These are phyloP conservation scores for Tuber magnatum DNA, from an alignment of 495 filamentous ascomycete species.

Conservation along the genomic window DNA sequence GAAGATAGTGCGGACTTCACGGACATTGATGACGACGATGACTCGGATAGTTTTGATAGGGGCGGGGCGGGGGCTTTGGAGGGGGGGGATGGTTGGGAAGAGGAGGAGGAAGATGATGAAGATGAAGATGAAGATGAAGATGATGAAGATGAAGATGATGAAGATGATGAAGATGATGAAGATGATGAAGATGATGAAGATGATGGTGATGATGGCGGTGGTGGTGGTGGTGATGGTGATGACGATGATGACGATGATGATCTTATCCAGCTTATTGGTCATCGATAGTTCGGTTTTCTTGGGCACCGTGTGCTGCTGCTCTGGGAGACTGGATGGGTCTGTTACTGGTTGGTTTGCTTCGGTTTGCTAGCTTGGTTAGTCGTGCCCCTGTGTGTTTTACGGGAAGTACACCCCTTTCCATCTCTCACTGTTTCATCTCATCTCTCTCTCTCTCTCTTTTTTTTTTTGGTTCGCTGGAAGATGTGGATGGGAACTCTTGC, in stretches of 20 bases:
- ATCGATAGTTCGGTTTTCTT: conserved; percentile 47
- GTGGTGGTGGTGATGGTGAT: conserved; percentile 47
- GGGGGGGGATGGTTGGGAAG: conserved; percentile 49
- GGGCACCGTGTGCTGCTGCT: neutral
- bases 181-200: too few species aligned
- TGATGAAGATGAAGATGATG: conserved; percentile 54
- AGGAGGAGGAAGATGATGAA: conserved; percentile 24
- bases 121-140: conserved; percentile 48
- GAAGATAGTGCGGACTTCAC: conserved; percentile 41
- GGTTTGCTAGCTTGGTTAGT: neutral
- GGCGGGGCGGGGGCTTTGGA: conserved; percentile 38
- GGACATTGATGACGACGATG: conserved; percentile 43
- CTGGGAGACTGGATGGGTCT: neutral
- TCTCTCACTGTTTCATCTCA: neutral
- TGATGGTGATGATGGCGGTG: too few species aligned
- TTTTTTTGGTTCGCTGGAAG: neutral
- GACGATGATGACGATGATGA: conserved; percentile 54
- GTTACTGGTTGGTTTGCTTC: neutral
- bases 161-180: too few species aligned
- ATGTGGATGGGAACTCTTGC: neutral
- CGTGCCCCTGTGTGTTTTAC: neutral
- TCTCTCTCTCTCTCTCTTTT: too few species aligned
- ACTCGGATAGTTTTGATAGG: neutral
- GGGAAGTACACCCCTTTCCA: neutral
- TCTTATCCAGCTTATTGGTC: conserved; percentile 63